A percentile compares a stretch with the other conserved stretches of the same genome.
These are phyloP conservation scores for Podospora pseudoanserina DNA, from an alignment of 495 filamentous ascomycete genomes.

Conservation along the genomic window DNA sequence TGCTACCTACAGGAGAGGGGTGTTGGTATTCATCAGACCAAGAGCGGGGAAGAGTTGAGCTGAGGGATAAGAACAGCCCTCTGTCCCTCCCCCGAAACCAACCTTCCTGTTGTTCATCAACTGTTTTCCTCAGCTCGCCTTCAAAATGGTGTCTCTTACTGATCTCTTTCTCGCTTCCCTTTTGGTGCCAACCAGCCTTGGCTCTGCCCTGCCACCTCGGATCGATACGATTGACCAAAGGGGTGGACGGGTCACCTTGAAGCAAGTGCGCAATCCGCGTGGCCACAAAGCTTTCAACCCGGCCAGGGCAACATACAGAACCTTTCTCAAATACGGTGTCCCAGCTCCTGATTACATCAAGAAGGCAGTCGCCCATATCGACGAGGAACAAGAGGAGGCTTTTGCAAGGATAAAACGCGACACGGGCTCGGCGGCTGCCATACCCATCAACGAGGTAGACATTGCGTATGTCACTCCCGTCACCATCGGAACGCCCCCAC, in stretches of 20 bases:
- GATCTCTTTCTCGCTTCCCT: conserved; percentile 21
- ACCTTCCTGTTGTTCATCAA: background rate
- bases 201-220: conserved; percentile 30
- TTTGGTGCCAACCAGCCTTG: conserved; percentile 23
- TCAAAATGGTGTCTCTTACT: conserved; percentile 20
- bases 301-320: conserved; percentile 52
- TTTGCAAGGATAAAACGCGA: conserved; percentile 31
- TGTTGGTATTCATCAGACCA: background rate
- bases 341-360: conserved; percentile 34
- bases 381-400: conserved; percentile 3
- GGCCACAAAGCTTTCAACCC: conserved; percentile 47
- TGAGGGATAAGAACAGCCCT: background rate
- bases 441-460: conserved; percentile 57
- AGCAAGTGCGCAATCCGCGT: conserved; percentile 45
- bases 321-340: conserved; percentile 59
- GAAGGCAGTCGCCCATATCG: conserved; percentile 37
- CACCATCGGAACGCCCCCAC: conserved; percentile 55
- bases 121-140: background rate
- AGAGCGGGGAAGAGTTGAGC: background rate
- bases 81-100: background rate
- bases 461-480: conserved; percentile 67
- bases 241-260: conserved; percentile 41
- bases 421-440: conserved; percentile 47
- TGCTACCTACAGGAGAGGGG: background rate
- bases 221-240: conserved; percentile 27